Evolutionary conservation across 805 yeast genomes (phyloP).

Genomic region (Metschnikowia amazonensis): DNA sequence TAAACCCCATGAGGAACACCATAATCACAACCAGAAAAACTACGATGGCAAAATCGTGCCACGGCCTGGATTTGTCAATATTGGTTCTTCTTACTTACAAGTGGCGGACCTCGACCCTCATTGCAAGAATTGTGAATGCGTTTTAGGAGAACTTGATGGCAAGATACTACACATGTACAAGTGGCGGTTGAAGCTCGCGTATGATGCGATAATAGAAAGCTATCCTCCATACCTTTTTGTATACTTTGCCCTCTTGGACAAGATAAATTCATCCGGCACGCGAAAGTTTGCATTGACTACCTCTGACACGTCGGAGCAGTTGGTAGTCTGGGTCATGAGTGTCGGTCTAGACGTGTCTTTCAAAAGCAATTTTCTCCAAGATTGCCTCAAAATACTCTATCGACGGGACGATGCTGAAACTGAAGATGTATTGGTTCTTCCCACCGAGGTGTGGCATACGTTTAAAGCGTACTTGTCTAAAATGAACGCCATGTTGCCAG

Average conservation of each 20-base stretch:
- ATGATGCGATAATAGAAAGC: conserved; percentile 13
- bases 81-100: conserved; percentile 57
- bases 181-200: conserved; percentile 48
- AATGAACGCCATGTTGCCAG: conserved; percentile 11
- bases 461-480: conserved; percentile 7
- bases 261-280: conserved; percentile 36
- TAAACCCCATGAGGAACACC: conserved; percentile 48
- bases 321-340: conserved; percentile 35
- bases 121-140: conserved; percentile 37
- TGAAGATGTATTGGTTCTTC: conserved; percentile 12
- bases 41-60: conserved; percentile 44
- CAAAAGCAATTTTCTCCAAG: conserved; percentile 13
- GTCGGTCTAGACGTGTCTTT: conserved; percentile 31
- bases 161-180: conserved; percentile 39
- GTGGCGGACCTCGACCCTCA: conserved; percentile 25
- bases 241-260: conserved; percentile 29
- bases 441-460: conserved; percentile 11
- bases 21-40: conserved; percentile 22
- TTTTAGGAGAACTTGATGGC: conserved; percentile 40
- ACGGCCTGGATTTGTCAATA: conserved; percentile 35
- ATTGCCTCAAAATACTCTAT: conserved; percentile 32
- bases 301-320: conserved; percentile 12
- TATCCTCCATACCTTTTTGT: conserved; percentile 20
- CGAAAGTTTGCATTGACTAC: conserved; percentile 28
- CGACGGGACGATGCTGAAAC: conserved; percentile 8